Evolutionary conservation across 1,139 yeast species (phyloP), one percentile per base, ranked within the genome.

Genomic region (Yamadazyma sp.): DNA sequence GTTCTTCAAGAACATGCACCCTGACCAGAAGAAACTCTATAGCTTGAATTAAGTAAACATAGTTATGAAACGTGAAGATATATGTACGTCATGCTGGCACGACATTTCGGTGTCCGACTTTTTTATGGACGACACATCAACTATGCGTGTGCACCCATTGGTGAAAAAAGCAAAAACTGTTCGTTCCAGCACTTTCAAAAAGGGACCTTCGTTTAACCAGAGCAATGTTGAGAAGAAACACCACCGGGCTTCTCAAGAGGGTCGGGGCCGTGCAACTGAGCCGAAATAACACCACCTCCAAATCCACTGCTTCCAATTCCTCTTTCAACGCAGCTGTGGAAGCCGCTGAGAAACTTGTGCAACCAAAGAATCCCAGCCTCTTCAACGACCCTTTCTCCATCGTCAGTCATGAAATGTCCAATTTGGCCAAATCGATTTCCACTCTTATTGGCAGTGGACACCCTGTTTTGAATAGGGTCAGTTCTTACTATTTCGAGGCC

Each of bases 391-490:
- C 98, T 9, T 81, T 92, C 46, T 82, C 94, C 11, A 77, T 91
- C 37, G 98, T 92, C n/a, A 84, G 95, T 34, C 85, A 86, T 52
- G 98, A 92, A 58, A 92, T 92, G 98, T 83, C 92, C 16, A 81
- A 80, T 32, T 66, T 92, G 54, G 96, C 96, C 24, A 79, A 79
- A 56, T 88, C 89, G 55, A 94, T 92, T 46, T 95, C 96, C 35
- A 69, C 75, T 24, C 73, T 92, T 43, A 82, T 92, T 43, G 97
- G 98, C 1, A 84, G 95, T 0, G 95, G 96, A 6, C 96, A 91
- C 56, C 97, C 98, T 1, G 83, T 94, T 5, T 72, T 92, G 43
- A 89, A 91, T 62, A 73, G 95, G 51, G 96, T 91, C 4, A 84
- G 96, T 18, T 81, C 91, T 36, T 92, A 94, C 64, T 92, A 92